phyloP scores from a whole-genome alignment of 129 eudicot species.

The Daucus carota region DNA sequence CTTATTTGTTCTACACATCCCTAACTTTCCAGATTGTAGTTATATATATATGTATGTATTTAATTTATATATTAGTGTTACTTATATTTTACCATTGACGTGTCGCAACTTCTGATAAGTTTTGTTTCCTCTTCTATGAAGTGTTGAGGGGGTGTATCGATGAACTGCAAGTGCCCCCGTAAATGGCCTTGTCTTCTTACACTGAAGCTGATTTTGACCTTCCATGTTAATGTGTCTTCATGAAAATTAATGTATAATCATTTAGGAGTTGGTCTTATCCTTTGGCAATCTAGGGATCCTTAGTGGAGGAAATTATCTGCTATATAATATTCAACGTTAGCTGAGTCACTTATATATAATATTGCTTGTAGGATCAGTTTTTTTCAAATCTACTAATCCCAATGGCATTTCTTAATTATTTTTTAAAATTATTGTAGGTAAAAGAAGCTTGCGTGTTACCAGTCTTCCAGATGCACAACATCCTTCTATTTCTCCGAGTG shows the following conservation, averaged over 20 bases:
- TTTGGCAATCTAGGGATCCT: neutral
- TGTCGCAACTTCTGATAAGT: neutral
- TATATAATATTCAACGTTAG: neutral
- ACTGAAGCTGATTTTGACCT: neutral
- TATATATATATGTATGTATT: neutral
- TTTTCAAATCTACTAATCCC: neutral
- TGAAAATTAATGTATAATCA: neutral
- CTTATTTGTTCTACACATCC: neutral
- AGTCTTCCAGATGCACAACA: constrained; percentile 19
- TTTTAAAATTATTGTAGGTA: constrained; percentile 25
- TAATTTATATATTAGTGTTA: neutral
- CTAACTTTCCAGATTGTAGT: neutral
- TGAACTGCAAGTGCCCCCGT: neutral
- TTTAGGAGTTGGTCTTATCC: neutral
- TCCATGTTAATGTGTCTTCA: neutral
- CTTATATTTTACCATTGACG: neutral
- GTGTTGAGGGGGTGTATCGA: neutral
- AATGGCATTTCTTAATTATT: neutral
- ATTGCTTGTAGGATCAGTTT: neutral
- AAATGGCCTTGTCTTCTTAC: neutral
- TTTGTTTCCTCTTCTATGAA: neutral
- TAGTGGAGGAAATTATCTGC: neutral
- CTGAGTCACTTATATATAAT: neutral
- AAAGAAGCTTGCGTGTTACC: constrained; percentile 25
- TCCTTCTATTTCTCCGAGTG: constrained; percentile 4